Percentiles rank a stretch among this genome's conserved stretches.
These are phyloP conservation scores for Hansenula sp. DNA, from an alignment of 1,139 yeast species.

Conservation along the genomic window DNA sequence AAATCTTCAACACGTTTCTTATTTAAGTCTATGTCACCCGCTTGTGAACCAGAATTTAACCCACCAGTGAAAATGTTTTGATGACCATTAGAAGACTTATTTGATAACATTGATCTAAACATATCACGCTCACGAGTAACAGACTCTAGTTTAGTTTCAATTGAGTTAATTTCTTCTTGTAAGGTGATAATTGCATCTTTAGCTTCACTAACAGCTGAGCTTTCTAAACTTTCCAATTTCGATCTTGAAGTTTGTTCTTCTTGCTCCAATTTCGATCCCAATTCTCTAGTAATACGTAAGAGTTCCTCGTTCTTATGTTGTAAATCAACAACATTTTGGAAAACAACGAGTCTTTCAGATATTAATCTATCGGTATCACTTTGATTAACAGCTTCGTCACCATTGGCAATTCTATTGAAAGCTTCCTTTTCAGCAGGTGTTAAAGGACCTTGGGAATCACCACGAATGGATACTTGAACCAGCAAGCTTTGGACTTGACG, in stretches of 20 bases:
- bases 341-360: slow-evolving; percentile 68
- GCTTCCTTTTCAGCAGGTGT: slow-evolving; percentile 50
- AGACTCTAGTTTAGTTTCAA: slow-evolving; percentile 48
- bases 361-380: slow-evolving; percentile 72
- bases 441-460: slow-evolving; percentile 49
- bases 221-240: slow-evolving; percentile 44
- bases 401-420: slow-evolving; percentile 28
- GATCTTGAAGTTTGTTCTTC: slow-evolving; percentile 41
- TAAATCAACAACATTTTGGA: slow-evolving; percentile 62
- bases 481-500: slow-evolving; percentile 74
- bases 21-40: slow-evolving; percentile 25
- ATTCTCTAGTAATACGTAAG: slow-evolving; percentile 58
- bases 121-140: slow-evolving; percentile 64
- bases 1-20: slow-evolving; percentile 27
- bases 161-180: slow-evolving; percentile 55
- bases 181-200: slow-evolving; percentile 68
- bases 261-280: slow-evolving; percentile 66
- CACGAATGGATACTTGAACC: slow-evolving; percentile 60
- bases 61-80: slow-evolving; percentile 14
- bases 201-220: slow-evolving; percentile 68
- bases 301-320: slow-evolving; percentile 74
- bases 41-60: slow-evolving; percentile 24
- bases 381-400: slow-evolving; percentile 30
- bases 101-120: slow-evolving; percentile 42
- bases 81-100: slow-evolving; percentile 13